These are phyloP conservation scores for Didymosphaeria variabile DNA, from an alignment of 2,329 filamentous ascomycete species.

Conservation along the genomic window DNA sequence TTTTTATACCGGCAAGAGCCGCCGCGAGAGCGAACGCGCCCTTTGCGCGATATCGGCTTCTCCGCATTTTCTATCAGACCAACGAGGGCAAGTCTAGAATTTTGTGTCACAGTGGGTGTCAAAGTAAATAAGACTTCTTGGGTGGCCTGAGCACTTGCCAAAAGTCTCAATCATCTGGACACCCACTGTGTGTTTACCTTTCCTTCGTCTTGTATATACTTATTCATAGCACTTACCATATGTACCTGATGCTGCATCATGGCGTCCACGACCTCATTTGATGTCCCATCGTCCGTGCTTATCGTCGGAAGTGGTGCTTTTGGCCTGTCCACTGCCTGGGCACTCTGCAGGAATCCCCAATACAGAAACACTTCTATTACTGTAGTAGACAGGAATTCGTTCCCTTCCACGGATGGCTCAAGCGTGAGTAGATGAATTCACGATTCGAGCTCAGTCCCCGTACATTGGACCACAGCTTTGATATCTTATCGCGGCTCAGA, in stretches of 20 bases:
- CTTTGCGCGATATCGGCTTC: conserved; percentile 40
- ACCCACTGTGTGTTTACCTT: not conserved
- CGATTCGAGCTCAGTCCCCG: not conserved
- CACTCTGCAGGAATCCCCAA: conserved; percentile 69
- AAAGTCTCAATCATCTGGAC: too few species aligned
- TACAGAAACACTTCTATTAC: conserved; percentile 64
- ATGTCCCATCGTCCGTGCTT: conserved; percentile 55
- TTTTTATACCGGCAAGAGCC: conserved; percentile 35
- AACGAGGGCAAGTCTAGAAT: conserved; percentile 20
- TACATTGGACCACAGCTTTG: not conserved
- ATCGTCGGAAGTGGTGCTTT: conserved; percentile 64
- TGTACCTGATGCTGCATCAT: conserved; percentile 21
- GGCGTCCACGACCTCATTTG: conserved; percentile 26
- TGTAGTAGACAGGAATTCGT: conserved; percentile 65
- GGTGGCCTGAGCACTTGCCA: too few species aligned
- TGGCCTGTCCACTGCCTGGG: conserved; percentile 72
- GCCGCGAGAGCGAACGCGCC: conserved; percentile 23
- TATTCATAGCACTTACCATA: not conserved
- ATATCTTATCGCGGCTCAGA: not conserved
- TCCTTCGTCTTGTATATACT: not conserved
- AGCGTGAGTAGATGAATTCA: conserved; percentile 52
- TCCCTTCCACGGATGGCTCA: conserved; percentile 67
- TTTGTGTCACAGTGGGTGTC: too few species aligned
- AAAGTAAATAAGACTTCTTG: too few species aligned
- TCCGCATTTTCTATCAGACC: conserved; percentile 17